These are phyloP conservation scores for Triangularia setosa DNA, from an alignment of 2,329 filamentous ascomycete species.

Conservation along the genomic window DNA sequence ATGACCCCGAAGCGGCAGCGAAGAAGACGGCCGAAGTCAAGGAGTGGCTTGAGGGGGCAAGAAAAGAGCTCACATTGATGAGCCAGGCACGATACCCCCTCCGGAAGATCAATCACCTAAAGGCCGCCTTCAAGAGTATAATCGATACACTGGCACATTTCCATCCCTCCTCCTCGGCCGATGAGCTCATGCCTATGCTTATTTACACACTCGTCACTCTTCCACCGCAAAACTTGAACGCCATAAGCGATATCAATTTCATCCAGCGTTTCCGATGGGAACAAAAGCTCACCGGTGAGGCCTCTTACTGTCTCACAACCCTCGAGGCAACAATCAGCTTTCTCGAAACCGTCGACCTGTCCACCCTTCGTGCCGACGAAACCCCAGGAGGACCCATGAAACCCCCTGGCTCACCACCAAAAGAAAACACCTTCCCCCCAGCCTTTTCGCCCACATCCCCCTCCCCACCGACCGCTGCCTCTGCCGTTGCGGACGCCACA, in stretches of 20 bases:
- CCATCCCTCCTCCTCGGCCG: conserved; percentile 79
- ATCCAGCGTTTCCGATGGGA: conserved; percentile 87
- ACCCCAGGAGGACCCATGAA: conserved; percentile 63
- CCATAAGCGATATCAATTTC: conserved; percentile 92
- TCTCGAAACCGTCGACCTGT: conserved; percentile 89
- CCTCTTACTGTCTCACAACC: conserved; percentile 94
- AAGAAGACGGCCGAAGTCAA: conserved; percentile 66
- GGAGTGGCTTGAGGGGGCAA: conserved; percentile 66
- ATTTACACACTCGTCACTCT: conserved; percentile 95
- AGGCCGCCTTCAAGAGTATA: conserved; percentile 86
- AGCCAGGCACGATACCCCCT: conserved; percentile 81
- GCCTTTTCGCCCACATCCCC: conserved; percentile 45
- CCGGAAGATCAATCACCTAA: conserved; percentile 85
- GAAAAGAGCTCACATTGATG: conserved; percentile 73
- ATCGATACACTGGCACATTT: conserved; percentile 75
- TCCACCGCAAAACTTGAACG: conserved; percentile 77
- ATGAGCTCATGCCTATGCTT: conserved; percentile 93
- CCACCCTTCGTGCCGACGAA: conserved; percentile 80
- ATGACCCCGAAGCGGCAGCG: conserved; percentile 53
- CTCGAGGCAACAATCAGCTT: conserved; percentile 93
- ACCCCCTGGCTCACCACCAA: conserved; percentile 43
- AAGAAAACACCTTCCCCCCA: conserved; percentile 54
- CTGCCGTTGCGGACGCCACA: conserved; percentile 19
- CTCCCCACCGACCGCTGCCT: conserved; percentile 23
- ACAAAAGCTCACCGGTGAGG: conserved; percentile 84